Evolutionary conservation across 2,329 filamentous ascomycete species (phyloP).

Genomic region (Aureobasidium pullulans): DNA sequence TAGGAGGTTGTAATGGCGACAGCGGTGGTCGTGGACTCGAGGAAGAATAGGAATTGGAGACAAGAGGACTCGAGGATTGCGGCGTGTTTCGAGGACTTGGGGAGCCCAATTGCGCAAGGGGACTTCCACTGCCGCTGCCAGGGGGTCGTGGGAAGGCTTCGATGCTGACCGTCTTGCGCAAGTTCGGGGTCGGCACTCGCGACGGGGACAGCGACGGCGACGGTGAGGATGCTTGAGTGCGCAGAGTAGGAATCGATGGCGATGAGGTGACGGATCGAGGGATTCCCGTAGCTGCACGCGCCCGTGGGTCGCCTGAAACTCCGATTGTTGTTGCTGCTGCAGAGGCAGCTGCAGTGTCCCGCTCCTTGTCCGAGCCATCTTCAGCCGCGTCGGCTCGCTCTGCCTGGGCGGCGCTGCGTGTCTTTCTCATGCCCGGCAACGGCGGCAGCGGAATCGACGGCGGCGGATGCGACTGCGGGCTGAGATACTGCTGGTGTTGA

Average conservation of each 20-base stretch:
- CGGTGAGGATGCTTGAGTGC: slow-evolving; percentile 43
- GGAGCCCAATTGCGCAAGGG: slow-evolving; percentile 37
- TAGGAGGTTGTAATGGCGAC: slow-evolving; percentile 24
- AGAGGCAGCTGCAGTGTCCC: background rate
- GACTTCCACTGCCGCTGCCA: slow-evolving; percentile 49
- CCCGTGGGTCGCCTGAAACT: background rate
- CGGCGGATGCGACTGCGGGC: background rate
- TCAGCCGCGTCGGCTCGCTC: background rate
- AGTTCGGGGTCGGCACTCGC: slow-evolving; percentile 33
- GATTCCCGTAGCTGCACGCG: background rate
- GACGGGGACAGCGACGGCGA: slow-evolving; percentile 35
- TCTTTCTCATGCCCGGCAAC: slow-evolving; percentile 9
- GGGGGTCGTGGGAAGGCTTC: slow-evolving; percentile 90
- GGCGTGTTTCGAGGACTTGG: background rate
- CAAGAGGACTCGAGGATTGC: background rate
- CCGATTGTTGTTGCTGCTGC: background rate
- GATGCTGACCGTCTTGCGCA: slow-evolving; percentile 87
- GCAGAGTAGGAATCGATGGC: slow-evolving; percentile 31
- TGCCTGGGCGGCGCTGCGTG: background rate
- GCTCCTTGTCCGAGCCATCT: background rate
- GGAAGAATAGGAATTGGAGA: slow-evolving; percentile 39
- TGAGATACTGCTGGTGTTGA: background rate
- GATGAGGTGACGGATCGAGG: slow-evolving; percentile 19
- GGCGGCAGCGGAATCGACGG: slow-evolving; percentile 12
- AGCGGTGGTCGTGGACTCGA: slow-evolving; percentile 24